Conservation (phyloP, 306 rosid genomes). For the Abrus precatorius region DNA sequence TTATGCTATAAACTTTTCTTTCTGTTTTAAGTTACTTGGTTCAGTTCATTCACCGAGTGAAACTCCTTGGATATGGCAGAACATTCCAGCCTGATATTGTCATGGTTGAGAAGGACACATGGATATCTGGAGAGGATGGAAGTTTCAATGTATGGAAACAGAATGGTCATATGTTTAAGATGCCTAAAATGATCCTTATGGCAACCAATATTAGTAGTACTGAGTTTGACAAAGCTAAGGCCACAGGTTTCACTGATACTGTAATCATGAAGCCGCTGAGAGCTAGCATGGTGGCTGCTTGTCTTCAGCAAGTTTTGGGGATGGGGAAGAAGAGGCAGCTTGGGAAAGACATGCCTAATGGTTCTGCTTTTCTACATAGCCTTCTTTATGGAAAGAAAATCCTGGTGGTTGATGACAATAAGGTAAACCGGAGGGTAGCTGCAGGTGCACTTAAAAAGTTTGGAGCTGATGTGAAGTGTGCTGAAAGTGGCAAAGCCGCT, state of each 20-base stretch:
- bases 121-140: constrained; percentile 71
- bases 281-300: constrained; percentile 96
- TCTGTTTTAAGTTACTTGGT: constrained; percentile 17
- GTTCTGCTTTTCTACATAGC: constrained; percentile 66
- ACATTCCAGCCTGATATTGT: constrained; percentile 68
- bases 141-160: constrained; percentile 60
- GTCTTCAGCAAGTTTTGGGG: constrained; percentile 92
- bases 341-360: constrained; percentile 66
- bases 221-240: constrained; percentile 72
- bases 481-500: constrained; percentile 89
- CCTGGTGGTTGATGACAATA: constrained; percentile 92
- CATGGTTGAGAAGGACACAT: constrained; percentile 82
- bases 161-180: constrained; percentile 56
- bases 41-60: constrained; percentile 30
- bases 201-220: constrained; percentile 73
- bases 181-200: constrained; percentile 78
- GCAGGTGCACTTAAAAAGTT: constrained; percentile 92
- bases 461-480: constrained; percentile 90
- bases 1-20: background rate
- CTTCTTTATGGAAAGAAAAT: constrained; percentile 79
- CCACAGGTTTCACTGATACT: constrained; percentile 79
- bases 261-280: constrained; percentile 92
- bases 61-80: constrained; percentile 60
- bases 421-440: constrained; percentile 91
- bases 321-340: constrained; percentile 72